These are phyloP conservation scores for Porphyrellus sp. DNA, from an alignment of 1,284 basidiomycete species.

Conservation along the genomic window DNA sequence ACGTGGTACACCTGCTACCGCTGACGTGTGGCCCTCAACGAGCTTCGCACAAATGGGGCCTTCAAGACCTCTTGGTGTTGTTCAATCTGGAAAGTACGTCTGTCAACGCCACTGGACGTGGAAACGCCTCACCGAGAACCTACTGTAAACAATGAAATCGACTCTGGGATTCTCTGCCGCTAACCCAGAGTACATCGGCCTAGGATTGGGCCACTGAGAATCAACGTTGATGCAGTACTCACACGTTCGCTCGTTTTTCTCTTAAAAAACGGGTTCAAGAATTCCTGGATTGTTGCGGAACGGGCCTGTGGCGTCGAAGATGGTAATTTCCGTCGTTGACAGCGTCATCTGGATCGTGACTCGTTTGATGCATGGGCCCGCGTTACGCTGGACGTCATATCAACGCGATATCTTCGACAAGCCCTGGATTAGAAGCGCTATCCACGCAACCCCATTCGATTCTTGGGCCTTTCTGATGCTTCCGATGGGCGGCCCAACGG, in stretches of 20 bases:
- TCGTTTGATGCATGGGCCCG: neutral
- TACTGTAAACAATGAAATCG: constrained; percentile 8
- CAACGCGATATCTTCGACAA: no score
- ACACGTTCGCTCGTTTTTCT: constrained; percentile 4
- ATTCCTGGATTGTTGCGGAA: constrained; percentile 1
- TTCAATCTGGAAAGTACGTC: neutral
- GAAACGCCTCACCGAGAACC: neutral
- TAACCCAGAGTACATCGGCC: constrained; percentile 5
- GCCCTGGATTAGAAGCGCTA: no score
- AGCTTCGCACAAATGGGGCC: neutral
- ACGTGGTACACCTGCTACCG: constrained; percentile 7
- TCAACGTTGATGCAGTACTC: neutral
- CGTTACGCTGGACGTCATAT: no score
- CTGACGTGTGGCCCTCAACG: neutral
- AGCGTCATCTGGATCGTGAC: neutral
- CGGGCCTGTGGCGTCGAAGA: constrained; percentile 4
- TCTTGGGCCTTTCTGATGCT: no score
- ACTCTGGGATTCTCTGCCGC: constrained; percentile 5
- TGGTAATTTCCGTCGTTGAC: constrained; percentile 8
- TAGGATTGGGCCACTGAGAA: neutral
- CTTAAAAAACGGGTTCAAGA: neutral
- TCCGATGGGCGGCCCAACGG: no score
- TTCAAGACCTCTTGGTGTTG: constrained; percentile 5
- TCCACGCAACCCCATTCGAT: no score
- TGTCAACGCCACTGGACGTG: neutral